Percentiles rank a stretch among this genome's conserved stretches.
Conservation (phyloP, 2,329 filamentous ascomycete genomes). For the Penicillium sp. region DNA sequence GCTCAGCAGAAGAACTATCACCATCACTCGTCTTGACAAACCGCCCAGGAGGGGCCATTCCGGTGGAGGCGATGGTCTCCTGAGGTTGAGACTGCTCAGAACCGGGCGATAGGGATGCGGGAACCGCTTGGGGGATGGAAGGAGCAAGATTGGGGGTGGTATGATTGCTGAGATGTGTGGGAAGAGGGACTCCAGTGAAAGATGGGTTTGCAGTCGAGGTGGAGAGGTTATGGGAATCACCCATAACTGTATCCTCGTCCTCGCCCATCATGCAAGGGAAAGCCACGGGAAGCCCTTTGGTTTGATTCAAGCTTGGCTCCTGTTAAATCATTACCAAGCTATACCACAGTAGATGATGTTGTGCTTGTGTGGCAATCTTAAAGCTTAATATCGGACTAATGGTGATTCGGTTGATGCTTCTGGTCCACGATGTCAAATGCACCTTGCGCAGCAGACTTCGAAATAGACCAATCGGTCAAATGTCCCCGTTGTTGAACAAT, state of each 20-base stretch:
- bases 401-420: background rate
- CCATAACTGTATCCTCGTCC: conserved; percentile 42
- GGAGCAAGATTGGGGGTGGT: conserved; percentile 23
- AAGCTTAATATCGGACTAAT: background rate
- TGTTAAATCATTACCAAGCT: conserved; percentile 14
- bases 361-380: background rate
- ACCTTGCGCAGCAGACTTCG: background rate
- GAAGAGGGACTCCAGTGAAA: conserved; percentile 12
- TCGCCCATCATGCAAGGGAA: conserved; percentile 26
- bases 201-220: conserved; percentile 14
- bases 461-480: background rate
- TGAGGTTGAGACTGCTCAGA: conserved; percentile 10
- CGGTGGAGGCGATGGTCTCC: background rate
- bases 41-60: conserved; percentile 19
- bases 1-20: conserved; percentile 19
- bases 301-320: conserved; percentile 1
- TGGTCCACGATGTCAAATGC: background rate
- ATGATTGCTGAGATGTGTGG: conserved; percentile 18
- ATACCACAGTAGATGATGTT: background rate
- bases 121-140: conserved; percentile 6
- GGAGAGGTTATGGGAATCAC: conserved; percentile 23
- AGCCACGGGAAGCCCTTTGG: background rate
- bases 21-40: conserved; percentile 26
- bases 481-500: background rate
- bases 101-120: conserved; percentile 10